A percentile compares a stretch with the other conserved stretches of the same genome.
These are phyloP conservation scores for Trametes cubensis DNA, from an alignment of 768 basidiomycete genomes.

Conservation along the genomic window DNA sequence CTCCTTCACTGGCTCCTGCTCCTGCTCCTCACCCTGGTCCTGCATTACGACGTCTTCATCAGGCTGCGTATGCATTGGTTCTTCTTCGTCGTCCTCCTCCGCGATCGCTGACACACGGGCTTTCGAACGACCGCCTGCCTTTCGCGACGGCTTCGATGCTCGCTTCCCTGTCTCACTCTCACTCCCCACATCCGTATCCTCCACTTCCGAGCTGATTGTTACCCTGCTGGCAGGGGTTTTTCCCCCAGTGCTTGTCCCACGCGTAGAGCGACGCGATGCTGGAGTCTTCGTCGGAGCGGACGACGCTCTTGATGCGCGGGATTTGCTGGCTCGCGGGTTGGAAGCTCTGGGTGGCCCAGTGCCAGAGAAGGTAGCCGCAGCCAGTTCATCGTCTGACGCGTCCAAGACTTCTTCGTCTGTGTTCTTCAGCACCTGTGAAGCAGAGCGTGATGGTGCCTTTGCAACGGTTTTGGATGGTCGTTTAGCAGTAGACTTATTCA, in stretches of 20 bases:
- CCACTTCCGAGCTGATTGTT: slow-evolving; percentile 25
- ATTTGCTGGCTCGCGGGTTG: slow-evolving; percentile 13
- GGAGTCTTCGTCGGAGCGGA: slow-evolving; percentile 26
- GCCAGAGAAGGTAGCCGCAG: slow-evolving; percentile 19
- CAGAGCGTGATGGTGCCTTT: slow-evolving; percentile 26
- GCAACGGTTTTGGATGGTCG: slow-evolving; percentile 35
- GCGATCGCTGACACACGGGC: slow-evolving; percentile 32
- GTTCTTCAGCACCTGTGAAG: slow-evolving; percentile 26
- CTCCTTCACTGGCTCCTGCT: slow-evolving; percentile 6
- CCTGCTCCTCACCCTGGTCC: not conserved
- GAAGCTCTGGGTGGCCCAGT: slow-evolving; percentile 9
- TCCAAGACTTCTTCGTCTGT: slow-evolving; percentile 16
- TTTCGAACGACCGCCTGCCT: slow-evolving; percentile 31
- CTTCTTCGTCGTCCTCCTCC: slow-evolving; percentile 35
- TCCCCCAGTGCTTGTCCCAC: slow-evolving; percentile 19
- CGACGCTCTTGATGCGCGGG: slow-evolving; percentile 27
- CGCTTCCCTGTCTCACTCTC: slow-evolving; percentile 31
- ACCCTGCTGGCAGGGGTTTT: slow-evolving; percentile 23
- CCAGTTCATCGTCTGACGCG: slow-evolving; percentile 33
- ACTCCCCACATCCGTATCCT: slow-evolving; percentile 32
- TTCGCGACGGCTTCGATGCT: slow-evolving; percentile 31
- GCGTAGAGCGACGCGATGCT: slow-evolving; percentile 26
- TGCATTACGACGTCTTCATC: slow-evolving; percentile 23
- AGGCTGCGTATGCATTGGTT: not conserved
- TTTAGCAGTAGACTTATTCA: slow-evolving; percentile 29